Base-by-base conservation (phyloP, 805 yeast genomes). In the Saturnispora ahearnii region DNA sequence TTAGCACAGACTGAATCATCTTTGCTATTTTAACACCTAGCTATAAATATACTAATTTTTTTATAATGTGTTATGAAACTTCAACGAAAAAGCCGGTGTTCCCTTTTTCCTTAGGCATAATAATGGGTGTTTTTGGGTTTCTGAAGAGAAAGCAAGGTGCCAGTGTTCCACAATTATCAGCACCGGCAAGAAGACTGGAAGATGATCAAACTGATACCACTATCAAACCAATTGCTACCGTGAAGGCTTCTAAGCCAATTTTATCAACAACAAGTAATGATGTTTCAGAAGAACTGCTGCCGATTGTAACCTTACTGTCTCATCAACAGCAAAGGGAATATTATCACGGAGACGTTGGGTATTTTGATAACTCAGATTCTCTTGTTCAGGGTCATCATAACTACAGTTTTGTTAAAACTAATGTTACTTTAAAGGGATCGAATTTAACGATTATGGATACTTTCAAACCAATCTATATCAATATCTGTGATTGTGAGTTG, bases 321-420 rank as follows among this genome's bases (percentile, higher is more conserved):
- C 81, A 89, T 18, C 95, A 87, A 60, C 78, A 79, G 53, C 73
- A 79, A 24, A 72, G 95, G 44, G 71, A 77, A 7, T 87, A 87
- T 62, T 54, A 42, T 26, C 45, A 45, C 8, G 57, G 55, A 4
- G 24, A 41, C 18, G 29, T 46, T 5, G 50, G 26, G n/a, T 51
- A 32, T 13, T 34, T 33, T 32, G 54, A 53, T 24, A 33, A 43
- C 13, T 41, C 55, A 41, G 45, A 34, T 6, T 22, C 22, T 4
- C 36, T 24, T 18, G 21, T 43, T 7, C 40, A 36, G 24, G 40
- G 40, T 18, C 40, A 36, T 22, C 7, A 36, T 15, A 22, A 42
- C 8, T 28, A n/a, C 3, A 45, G 56, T 10, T 65, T 69, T 65
- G 45, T 49, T 0, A 46, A 53, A 7, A 65, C 62, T 6, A 57